Conservation (phyloP, 257 asterid genomes). For the Solanum habrochaites region DNA sequence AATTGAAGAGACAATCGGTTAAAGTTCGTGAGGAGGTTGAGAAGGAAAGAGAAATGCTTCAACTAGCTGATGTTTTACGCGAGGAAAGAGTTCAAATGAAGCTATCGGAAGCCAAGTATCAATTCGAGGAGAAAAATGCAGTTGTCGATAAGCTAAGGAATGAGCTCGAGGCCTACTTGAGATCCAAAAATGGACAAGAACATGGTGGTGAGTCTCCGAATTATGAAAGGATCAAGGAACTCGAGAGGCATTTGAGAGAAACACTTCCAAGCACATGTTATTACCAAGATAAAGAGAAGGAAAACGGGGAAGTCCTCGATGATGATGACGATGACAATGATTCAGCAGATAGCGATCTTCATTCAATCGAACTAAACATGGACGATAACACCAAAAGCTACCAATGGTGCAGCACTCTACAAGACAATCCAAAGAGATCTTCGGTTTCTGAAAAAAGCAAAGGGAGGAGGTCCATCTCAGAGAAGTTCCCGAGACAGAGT, state of each 20-base stretch:
- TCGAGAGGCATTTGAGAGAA: conserved; percentile 64
- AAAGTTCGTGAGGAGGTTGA: conserved; percentile 73
- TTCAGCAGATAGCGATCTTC: conserved; percentile 45
- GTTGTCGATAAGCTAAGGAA: conserved; percentile 51
- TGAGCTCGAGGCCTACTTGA: conserved; percentile 69
- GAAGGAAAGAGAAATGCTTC: conserved; percentile 96
- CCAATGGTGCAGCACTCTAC: conserved; percentile 34
- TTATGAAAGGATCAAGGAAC: conserved; percentile 65
- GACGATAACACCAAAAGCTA: conserved; percentile 43
- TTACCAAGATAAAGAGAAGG: conserved; percentile 21
- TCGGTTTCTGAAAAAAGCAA: conserved; percentile 19
- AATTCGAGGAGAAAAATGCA: conserved; percentile 87
- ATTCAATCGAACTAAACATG: conserved; percentile 49
- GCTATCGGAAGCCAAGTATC: conserved; percentile 82
- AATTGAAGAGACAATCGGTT: conserved; percentile 34
- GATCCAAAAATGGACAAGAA: conserved; percentile 37
- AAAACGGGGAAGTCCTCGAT: background rate
- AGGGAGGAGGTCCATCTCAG: conserved; percentile 37
- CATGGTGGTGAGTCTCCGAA: conserved; percentile 52
- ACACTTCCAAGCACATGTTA: conserved; percentile 45
- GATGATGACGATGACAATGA: conserved; percentile 18
- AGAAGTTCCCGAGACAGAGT: conserved; percentile 24
- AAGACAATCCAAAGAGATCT: conserved; percentile 24
- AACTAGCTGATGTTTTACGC: conserved; percentile 73
- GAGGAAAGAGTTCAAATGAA: conserved; percentile 98